These are phyloP conservation scores for Ganoderma lingzhi DNA, from an alignment of 1,284 basidiomycete species.

Conservation along the genomic window DNA sequence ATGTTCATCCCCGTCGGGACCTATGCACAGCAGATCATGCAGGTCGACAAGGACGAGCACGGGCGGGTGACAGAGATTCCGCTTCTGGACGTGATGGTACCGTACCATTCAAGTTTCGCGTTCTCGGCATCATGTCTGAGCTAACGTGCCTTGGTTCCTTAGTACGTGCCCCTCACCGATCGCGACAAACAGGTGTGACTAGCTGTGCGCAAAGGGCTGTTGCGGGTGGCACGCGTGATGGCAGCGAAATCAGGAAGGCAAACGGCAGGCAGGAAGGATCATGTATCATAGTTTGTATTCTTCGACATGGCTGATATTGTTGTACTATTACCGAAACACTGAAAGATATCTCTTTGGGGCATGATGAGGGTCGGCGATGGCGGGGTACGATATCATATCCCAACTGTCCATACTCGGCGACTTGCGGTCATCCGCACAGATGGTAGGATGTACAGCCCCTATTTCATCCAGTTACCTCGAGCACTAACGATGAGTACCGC, in stretches of 20 bases:
- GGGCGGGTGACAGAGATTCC: slow-evolving; percentile 75
- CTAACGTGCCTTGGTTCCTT: not conserved
- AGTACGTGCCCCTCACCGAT: slow-evolving; percentile 39
- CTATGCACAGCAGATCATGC: slow-evolving; percentile 62
- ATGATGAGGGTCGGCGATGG: not conserved
- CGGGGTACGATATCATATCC: not conserved
- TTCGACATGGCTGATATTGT: not conserved
- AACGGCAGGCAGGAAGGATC: not conserved
- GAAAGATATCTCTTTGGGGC: not conserved
- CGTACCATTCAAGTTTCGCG: slow-evolving; percentile 40
- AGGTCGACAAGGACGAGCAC: slow-evolving; percentile 80
- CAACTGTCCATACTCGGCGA: no score
- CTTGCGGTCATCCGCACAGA: no score
- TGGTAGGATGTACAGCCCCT: no score
- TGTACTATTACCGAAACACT: not conserved
- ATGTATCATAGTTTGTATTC: slow-evolving; percentile 6
- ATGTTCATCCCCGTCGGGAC: slow-evolving; percentile 95
- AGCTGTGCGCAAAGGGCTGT: slow-evolving; percentile 2
- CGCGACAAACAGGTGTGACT: slow-evolving; percentile 25
- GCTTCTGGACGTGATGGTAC: slow-evolving; percentile 85
- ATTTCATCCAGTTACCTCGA: no score
- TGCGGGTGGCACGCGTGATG: not conserved
- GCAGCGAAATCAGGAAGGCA: not conserved
- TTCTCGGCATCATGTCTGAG: not conserved
- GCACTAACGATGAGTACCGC: no score